Evolutionary conservation across 1,284 basidiomycete genomes (phyloP).

Genomic region (Puccinia triticina): DNA sequence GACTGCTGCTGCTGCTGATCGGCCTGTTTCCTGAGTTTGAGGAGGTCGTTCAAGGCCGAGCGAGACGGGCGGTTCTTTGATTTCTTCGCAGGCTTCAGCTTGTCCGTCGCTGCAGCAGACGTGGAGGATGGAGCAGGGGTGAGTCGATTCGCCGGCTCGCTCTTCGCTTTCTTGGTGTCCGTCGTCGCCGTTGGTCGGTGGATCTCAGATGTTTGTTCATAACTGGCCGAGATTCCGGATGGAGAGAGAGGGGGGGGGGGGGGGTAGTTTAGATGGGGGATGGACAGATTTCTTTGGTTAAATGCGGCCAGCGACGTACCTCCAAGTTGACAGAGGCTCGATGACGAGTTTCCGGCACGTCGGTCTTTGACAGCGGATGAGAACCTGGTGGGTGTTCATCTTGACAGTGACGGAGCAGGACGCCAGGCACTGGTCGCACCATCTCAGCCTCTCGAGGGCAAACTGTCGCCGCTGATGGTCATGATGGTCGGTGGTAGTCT

Average conservation of each 20-base stretch:
- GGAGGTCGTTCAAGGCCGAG: slow-evolving; percentile 3
- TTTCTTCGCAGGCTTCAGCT: neutral
- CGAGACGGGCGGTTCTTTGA: neutral
- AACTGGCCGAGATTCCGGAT: no score
- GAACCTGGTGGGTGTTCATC: neutral
- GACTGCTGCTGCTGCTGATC: neutral
- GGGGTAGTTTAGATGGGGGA: no score
- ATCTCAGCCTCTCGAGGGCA: neutral
- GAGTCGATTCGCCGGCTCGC: no score
- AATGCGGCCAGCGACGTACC: no score
- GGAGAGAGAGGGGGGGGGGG: no score
- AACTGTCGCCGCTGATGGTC: neutral
- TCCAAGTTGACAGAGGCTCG: slow-evolving; percentile 1
- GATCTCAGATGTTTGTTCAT: neutral
- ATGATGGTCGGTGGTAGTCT: neutral
- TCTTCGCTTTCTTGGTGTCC: neutral
- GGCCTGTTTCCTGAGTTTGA: neutral
- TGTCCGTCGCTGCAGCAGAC: neutral
- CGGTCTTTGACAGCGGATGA: slow-evolving; percentile 1
- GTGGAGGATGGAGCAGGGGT: neutral
- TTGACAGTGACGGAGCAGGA: slow-evolving; percentile 5
- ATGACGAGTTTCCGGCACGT: neutral
- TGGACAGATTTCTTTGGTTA: no score
- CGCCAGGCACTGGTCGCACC: neutral
- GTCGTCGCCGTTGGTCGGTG: neutral